Base-by-base conservation (phyloP, 1,139 yeast genomes). In the Diutina sp. region DNA sequence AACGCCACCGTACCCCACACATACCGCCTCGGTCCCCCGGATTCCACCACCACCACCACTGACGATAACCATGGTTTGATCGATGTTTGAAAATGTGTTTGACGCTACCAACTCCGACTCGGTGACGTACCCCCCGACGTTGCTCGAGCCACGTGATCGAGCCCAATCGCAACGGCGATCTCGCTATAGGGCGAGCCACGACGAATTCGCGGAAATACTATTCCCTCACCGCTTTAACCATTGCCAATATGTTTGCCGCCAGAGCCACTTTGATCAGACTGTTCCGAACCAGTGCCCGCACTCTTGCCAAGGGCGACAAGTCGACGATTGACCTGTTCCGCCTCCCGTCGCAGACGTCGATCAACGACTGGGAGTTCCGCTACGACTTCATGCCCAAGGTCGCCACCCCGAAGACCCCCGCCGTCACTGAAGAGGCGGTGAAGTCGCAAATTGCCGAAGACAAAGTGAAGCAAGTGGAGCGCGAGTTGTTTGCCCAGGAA, bases 281-380 rank as follows among this genome's bases (percentile, higher is more conserved):
- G n/a, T n/a, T 50, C 29, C 32, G 29, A 50, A 50, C 53, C 30
- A n/a, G 28, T n/a, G 28, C 53, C 18, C 46, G 30, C 6, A 7
- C 14, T 29, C 58, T 63, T 44, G 76, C 79, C 56, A 76, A 76
- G 60, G 76, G 77, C 57, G 80, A 76, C 62, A n/a, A 67, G 4
- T 75, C 80, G 21, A 70, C 78, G 55, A 76, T 76, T 60, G 80
- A 76, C 64, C 72, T 79, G 16, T 75, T 61, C 64, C 69, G 65
- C 60, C 69, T 76, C 56, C 80, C 80, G 21, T 74, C 79, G 3
- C 80, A 76, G 60, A 73, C 79, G 1, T 76, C 79, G 45, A 73
- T 76, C 63, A 71, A 70, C 63, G 77, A 79, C 66, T 71, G 77
- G 75, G 80, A 74, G 62, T 80, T 79, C 69, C 79, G 77, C 63